Evolutionary conservation across 2,329 filamentous ascomycete genomes (phyloP).

Genomic region (Penicillium sp.): DNA sequence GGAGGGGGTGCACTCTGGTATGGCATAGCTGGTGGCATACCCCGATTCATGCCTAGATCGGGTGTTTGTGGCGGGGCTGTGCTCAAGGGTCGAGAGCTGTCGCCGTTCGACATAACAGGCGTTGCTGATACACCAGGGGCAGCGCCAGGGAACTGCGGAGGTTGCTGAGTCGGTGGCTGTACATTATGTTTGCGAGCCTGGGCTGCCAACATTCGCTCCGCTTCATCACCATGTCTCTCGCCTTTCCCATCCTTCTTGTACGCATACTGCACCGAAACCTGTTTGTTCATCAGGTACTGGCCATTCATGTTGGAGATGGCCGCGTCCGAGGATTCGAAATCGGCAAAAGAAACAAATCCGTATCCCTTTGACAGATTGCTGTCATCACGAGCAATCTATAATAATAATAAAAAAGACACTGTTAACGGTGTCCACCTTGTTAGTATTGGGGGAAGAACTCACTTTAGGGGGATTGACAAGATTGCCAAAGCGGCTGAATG

Average conservation of each 20-base stretch:
- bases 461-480: constrained; percentile 85
- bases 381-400: constrained; percentile 75
- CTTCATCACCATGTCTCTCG: constrained; percentile 90
- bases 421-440: constrained; percentile 1
- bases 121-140: constrained; percentile 43
- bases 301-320: constrained; percentile 91
- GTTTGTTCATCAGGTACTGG: constrained; percentile 95
- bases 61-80: constrained; percentile 26
- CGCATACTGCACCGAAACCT: constrained; percentile 94
- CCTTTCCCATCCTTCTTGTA: constrained; percentile 99
- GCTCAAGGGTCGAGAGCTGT: constrained; percentile 37
- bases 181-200: constrained; percentile 95
- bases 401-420: constrained; percentile 19
- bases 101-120: constrained; percentile 47
- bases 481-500: constrained; percentile 86
- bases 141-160: constrained; percentile 64
- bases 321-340: constrained; percentile 90
- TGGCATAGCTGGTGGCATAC: constrained; percentile 38
- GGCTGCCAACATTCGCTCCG: constrained; percentile 85
- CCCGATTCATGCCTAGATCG: constrained; percentile 43
- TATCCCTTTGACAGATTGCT: constrained; percentile 89
- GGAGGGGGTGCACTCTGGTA: constrained; percentile 47
- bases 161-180: constrained; percentile 71
- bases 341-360: constrained; percentile 88
- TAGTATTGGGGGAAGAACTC: constrained; percentile 13